Percentiles rank a stretch among this genome's conserved stretches.
Conservation (phyloP, 441 rosid genomes). For the Gossypium laxum region DNA sequence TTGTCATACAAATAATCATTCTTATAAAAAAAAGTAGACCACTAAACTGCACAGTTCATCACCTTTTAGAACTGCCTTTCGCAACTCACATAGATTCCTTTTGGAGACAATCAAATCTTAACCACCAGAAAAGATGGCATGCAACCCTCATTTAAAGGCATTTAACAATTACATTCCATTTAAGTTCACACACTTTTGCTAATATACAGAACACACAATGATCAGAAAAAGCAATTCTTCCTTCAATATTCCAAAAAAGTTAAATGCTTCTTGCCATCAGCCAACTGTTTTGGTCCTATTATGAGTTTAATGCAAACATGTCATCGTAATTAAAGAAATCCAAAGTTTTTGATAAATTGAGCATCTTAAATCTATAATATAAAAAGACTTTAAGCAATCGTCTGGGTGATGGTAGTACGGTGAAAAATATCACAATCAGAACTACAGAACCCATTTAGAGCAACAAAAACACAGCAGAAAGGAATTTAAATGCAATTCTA, state of each 20-base stretch:
- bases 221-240: not conserved
- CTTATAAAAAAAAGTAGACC: not conserved
- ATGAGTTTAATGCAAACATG: not conserved
- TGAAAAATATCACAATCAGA: conserved; percentile 4
- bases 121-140: not conserved
- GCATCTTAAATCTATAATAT: not conserved
- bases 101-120: not conserved
- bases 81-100: not conserved
- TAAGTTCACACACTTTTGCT: not conserved
- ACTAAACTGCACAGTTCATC: not conserved
- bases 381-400: not conserved
- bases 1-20: not conserved
- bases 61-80: conserved; percentile 1
- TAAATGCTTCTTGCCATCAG: not conserved
- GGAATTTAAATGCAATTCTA: not conserved
- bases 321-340: not conserved
- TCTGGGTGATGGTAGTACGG: not conserved
- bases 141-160: not conserved
- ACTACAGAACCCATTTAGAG: conserved; percentile 3
- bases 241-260: not conserved
- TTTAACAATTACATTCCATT: not conserved
- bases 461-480: not conserved
- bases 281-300: not conserved
- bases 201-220: not conserved
- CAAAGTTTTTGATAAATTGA: conserved; percentile 1